These are phyloP conservation scores for Hibiscus trionum DNA, from an alignment of 345 rosid species.

Conservation along the genomic window DNA sequence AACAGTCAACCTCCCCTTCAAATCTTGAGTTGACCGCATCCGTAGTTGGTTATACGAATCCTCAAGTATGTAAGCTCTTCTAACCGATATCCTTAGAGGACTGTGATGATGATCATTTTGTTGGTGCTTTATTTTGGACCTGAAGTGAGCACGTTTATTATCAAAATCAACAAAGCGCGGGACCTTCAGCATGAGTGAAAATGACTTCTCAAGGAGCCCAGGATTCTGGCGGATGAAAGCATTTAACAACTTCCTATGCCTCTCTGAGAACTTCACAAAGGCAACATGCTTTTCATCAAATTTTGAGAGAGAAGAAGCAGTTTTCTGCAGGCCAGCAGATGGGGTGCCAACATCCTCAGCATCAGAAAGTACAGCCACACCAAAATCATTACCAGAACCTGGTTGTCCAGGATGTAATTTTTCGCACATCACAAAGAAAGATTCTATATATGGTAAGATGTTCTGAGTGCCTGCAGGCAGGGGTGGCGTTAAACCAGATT, in stretches of 20 bases:
- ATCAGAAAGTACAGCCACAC: slow-evolving; percentile 46
- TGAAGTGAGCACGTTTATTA: slow-evolving; percentile 83
- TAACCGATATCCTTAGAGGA: slow-evolving; percentile 81
- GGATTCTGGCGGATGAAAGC: slow-evolving; percentile 94
- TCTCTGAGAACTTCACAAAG: slow-evolving; percentile 85
- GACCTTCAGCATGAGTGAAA: slow-evolving; percentile 91
- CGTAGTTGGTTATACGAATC: slow-evolving; percentile 97
- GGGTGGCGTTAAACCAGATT: slow-evolving; percentile 58
- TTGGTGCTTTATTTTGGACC: slow-evolving; percentile 90
- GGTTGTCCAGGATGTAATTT: slow-evolving; percentile 78
- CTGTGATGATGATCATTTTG: slow-evolving; percentile 82
- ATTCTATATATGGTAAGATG: slow-evolving; percentile 87
- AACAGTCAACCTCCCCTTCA: slow-evolving; percentile 90
- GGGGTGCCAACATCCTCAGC: slow-evolving; percentile 52
- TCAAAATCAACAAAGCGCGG: slow-evolving; percentile 96
- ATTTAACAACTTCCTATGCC: slow-evolving; percentile 85
- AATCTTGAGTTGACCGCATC: slow-evolving; percentile 69
- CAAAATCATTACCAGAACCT: slow-evolving; percentile 52
- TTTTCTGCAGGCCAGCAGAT: slow-evolving; percentile 45
- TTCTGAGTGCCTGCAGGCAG: slow-evolving; percentile 97
- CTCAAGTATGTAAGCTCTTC: slow-evolving; percentile 96
- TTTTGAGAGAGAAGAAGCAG: slow-evolving; percentile 36
- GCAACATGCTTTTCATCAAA: slow-evolving; percentile 74
- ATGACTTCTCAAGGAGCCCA: slow-evolving; percentile 88
- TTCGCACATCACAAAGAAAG: slow-evolving; percentile 85